Conservation (phyloP, 352 stramenopile species). For the Globisporangium sylvaticum region DNA sequence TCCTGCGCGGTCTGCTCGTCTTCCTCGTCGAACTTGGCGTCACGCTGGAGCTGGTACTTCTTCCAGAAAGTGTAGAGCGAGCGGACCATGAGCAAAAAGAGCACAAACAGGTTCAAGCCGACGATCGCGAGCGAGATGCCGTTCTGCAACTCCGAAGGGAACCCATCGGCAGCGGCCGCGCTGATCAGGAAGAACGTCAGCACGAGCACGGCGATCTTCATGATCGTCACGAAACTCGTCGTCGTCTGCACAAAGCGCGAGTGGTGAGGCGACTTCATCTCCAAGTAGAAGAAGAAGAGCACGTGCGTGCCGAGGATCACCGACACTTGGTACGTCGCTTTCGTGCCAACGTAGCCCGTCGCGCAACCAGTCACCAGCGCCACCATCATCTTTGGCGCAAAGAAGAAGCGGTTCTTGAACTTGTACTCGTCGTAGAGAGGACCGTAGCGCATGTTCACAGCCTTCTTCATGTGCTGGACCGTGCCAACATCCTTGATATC, state of each 20-base stretch:
- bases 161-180: conserved; percentile 43
- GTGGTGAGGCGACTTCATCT: conserved; percentile 65
- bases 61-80: conserved; percentile 73
- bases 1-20: conserved; percentile 59
- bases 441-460: conserved; percentile 75
- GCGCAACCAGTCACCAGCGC: conserved; percentile 56
- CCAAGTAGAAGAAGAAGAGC: conserved; percentile 71
- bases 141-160: conserved; percentile 61
- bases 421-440: conserved; percentile 88
- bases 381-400: conserved; percentile 74
- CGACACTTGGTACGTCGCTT: conserved; percentile 43
- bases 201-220: conserved; percentile 73
- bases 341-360: conserved; percentile 54
- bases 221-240: conserved; percentile 68
- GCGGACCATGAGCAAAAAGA: conserved; percentile 60
- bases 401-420: conserved; percentile 86
- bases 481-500: conserved; percentile 78
- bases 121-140: conserved; percentile 67
- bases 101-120: conserved; percentile 61
- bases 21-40: conserved; percentile 49
- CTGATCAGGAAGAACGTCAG: conserved; percentile 74
- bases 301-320: conserved; percentile 56
- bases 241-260: conserved; percentile 70
- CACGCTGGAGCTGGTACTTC: conserved; percentile 64
- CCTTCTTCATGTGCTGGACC: conserved; percentile 74